These are phyloP conservation scores for Solanum bukasovii DNA, from an alignment of 257 asterid genomes.

Conservation along the genomic window DNA sequence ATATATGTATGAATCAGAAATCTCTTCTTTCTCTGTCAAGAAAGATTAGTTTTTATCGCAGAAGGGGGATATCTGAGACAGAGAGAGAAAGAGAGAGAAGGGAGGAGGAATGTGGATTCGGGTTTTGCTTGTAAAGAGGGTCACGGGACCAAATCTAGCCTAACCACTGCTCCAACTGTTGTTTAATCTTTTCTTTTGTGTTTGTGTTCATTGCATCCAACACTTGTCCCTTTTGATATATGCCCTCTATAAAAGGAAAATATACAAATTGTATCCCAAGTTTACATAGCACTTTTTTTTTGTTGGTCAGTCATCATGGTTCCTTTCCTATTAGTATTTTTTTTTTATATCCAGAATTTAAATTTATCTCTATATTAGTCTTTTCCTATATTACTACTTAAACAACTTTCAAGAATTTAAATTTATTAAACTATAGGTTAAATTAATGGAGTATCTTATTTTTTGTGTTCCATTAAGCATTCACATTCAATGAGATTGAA, in stretches of 20 bases:
- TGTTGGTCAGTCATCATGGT: neutral
- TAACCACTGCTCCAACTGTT: neutral
- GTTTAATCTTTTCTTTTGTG: neutral
- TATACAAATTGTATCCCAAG: neutral
- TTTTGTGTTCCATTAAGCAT: neutral
- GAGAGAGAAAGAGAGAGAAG: neutral
- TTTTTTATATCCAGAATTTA: too few relatives aligned
- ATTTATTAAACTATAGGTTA: neutral
- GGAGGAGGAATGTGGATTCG: neutral
- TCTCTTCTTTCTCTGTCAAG: conserved; percentile 1
- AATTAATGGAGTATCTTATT: neutral
- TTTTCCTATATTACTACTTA: neutral
- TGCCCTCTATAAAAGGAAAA: neutral
- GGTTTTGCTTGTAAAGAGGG: neutral
- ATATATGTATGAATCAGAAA: neutral
- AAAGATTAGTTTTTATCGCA: neutral
- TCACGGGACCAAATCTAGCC: conserved; percentile 1
- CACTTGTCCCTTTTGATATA: neutral
- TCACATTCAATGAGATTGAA: neutral
- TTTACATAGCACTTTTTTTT: neutral
- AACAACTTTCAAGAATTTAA: neutral
- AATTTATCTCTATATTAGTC: too few relatives aligned
- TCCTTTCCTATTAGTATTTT: neutral
- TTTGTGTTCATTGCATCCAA: neutral
- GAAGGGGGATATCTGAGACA: neutral